Base-by-base conservation (phyloP, 2,329 filamentous ascomycete species). In the Pseudogymnoascus sp. region DNA sequence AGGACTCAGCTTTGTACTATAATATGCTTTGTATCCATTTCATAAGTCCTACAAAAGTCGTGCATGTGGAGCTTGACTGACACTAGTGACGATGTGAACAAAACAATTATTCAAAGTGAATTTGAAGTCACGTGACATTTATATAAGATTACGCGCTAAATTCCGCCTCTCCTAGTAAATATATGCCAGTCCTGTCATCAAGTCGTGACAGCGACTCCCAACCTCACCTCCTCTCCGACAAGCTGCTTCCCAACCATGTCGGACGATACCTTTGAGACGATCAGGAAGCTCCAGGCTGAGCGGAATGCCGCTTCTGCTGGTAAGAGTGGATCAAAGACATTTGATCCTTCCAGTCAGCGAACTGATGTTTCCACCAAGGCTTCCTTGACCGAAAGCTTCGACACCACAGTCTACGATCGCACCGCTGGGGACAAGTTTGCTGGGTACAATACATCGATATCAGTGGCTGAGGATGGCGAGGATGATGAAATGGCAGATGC, bases 401-500 rank as follows among this genome's bases (percentile, higher is more conserved):
- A 97, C 74, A 93, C 85, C 68, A 85, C 89, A 58, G 84, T 97
- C 58, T 97, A 97, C 79, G 90, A 92, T 64, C 82, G 84, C 72
- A 84, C 89, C 75, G 86, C 85, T 70, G 79, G 76, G 70, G 88
- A 96, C 75, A 95, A 89, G 74, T 97, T 86, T 77, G 84, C 89
- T 12, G 93, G 92, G 67, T 99, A 97, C 74, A 89, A 94, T 73
- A 89, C 85, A n/a, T 92, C 90, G 40, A 89, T 97, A 69, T 88
- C 92, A 39, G 85, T 87, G 62, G 85, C 84, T 69, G 89, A 88
- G 72, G 88, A 87, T 61, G 90, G 91, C 70, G 88, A 91, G 64
- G 89, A 92, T 67, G 87, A 88, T 70, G 87, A 89, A 64, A 90
- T 91, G 84, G 83, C 83, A 59, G 89, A 87, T 74, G 85, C 78